These are phyloP conservation scores for Rhodomyrtus psidioides DNA, from an alignment of 441 rosid genomes.

Conservation along the genomic window DNA sequence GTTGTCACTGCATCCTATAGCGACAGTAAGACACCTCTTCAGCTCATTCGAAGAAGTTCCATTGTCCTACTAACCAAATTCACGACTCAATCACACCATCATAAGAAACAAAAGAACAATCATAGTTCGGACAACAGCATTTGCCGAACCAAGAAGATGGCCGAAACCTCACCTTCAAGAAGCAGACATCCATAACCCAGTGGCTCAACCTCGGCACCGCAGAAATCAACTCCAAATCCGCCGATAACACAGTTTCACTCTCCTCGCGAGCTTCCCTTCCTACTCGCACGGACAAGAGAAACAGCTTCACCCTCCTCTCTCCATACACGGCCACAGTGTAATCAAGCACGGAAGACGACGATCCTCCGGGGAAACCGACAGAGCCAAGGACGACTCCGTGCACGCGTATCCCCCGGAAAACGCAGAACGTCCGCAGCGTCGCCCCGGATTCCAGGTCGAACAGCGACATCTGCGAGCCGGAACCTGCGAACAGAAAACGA, in stretches of 20 bases:
- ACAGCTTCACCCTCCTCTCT: conserved; percentile 74
- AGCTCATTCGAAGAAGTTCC: conserved; percentile 15
- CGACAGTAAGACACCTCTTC: conserved; percentile 31
- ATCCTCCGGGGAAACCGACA: conserved; percentile 10
- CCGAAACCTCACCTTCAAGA: conserved; percentile 45
- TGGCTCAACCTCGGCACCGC: conserved; percentile 71
- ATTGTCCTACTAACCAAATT: conserved; percentile 24
- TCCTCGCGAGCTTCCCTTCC: conserved; percentile 5
- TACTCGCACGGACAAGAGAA: conserved; percentile 24
- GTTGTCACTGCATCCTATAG: conserved; percentile 85
- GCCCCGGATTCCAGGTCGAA: conserved; percentile 48
- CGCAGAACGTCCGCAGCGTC: conserved; percentile 53
- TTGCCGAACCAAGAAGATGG: neutral
- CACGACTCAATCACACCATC: neutral
- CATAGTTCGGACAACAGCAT: neutral
- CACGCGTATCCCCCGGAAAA: conserved; percentile 76
- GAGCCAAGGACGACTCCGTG: conserved; percentile 58
- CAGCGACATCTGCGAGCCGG: conserved; percentile 71
- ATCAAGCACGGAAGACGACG: conserved; percentile 8
- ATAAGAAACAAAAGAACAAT: neutral
- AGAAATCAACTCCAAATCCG: conserved; percentile 32
- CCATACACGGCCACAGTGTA: conserved; percentile 56
- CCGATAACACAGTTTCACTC: neutral
- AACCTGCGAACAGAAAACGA: conserved; percentile 29
- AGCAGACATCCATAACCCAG: conserved; percentile 81